Evolutionary conservation across 768 basidiomycete species (phyloP).

Genomic region (Ramaria sp.): DNA sequence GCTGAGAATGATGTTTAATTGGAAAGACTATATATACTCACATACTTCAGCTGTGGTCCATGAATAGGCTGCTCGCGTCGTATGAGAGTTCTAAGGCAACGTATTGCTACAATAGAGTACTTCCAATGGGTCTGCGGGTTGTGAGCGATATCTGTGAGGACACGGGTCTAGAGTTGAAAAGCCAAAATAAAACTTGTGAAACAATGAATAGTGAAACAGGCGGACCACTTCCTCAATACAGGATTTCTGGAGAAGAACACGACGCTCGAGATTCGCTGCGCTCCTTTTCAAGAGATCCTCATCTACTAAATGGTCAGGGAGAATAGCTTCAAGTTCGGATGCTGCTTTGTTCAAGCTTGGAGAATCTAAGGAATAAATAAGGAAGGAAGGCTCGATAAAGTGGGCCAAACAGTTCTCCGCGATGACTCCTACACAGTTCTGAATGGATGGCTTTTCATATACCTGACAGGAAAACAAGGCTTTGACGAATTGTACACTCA

Average conservation of each 20-base stretch:
- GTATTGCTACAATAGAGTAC: constrained; percentile 59
- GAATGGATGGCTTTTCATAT: constrained; percentile 83
- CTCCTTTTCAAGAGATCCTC: constrained; percentile 29
- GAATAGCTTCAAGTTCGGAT: constrained; percentile 24
- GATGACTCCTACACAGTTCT: constrained; percentile 54
- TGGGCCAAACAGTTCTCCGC: constrained; percentile 44
- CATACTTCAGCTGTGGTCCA: constrained; percentile 33
- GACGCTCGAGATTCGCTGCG: constrained; percentile 33
- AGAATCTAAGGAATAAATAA: constrained; percentile 42
- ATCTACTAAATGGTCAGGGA: constrained; percentile 24
- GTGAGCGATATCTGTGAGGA: constrained; percentile 46
- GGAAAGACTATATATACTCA: not conserved
- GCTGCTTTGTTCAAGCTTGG: constrained; percentile 29
- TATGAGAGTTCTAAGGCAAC: constrained; percentile 57
- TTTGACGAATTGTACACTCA: constrained; percentile 46
- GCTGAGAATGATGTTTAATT: not conserved
- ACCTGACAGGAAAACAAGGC: constrained; percentile 64
- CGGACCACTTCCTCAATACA: constrained; percentile 35
- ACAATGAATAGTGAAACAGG: not conserved
- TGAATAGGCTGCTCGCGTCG: constrained; percentile 49
- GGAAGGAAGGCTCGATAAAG: constrained; percentile 50
- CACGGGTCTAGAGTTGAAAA: constrained; percentile 23
- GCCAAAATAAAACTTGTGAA: not conserved
- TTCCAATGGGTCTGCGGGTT: constrained; percentile 66
- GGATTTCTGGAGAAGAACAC: constrained; percentile 31